These are phyloP conservation scores for Elaeagnus macrophylla DNA, from an alignment of 306 rosid genomes.

Conservation along the genomic window DNA sequence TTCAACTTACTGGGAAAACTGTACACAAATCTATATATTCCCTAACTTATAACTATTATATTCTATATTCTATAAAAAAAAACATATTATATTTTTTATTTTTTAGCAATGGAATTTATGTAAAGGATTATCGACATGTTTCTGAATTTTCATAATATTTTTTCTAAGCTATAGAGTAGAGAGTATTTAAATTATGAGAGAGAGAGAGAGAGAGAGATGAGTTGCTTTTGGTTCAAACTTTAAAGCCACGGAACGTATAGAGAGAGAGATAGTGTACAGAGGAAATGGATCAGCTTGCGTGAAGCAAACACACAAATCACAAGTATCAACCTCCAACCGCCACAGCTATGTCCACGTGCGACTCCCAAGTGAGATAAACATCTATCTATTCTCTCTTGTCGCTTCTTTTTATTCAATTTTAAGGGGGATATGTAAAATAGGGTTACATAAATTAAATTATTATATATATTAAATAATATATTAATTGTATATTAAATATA, in stretches of 20 bases:
- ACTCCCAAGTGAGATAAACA: constrained; percentile 45
- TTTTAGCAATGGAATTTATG: too few relatives aligned
- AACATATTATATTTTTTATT: too few relatives aligned
- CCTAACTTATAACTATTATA: too few relatives aligned
- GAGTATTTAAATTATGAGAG: background rate
- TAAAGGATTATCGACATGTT: too few relatives aligned
- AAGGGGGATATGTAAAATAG: too few relatives aligned
- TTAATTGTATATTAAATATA: too few relatives aligned
- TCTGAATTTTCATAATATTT: too few relatives aligned
- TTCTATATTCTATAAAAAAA: too few relatives aligned
- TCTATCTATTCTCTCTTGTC: constrained; percentile 14
- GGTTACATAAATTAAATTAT: too few relatives aligned
- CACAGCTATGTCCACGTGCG: constrained; percentile 40
- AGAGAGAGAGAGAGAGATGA: background rate
- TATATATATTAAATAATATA: too few relatives aligned
- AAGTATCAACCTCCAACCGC: constrained; percentile 44
- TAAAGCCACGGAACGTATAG: constrained; percentile 52
- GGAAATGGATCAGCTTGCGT: constrained; percentile 54
- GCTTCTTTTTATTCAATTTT: background rate
- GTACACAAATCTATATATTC: too few relatives aligned
- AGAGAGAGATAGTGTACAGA: constrained; percentile 1
- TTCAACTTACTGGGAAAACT: too few relatives aligned
- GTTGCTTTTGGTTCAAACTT: constrained; percentile 40
- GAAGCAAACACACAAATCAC: constrained; percentile 55
- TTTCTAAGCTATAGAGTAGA: background rate